Percentiles rank a stretch among this genome's conserved stretches.
Evolutionary conservation across 169 alveolate species (phyloP).

Genomic region (Plasmodium relictum): DNA sequence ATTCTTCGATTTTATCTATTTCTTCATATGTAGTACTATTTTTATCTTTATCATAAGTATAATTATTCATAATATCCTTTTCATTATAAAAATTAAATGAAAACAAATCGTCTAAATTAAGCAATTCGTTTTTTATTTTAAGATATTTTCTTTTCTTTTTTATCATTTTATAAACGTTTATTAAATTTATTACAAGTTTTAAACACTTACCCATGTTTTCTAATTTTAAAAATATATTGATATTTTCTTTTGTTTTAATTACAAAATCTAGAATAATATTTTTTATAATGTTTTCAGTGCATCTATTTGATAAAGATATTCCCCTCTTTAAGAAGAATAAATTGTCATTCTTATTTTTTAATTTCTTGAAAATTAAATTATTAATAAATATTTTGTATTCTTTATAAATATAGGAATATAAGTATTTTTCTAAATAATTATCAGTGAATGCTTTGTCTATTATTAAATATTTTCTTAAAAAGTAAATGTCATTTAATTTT

Average conservation of each 20-base stretch:
- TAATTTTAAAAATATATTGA: constrained; percentile 27
- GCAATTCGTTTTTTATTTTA: background rate
- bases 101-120: constrained; percentile 39
- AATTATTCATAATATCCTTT: background rate
- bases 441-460: constrained; percentile 32
- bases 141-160: constrained; percentile 47
- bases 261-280: constrained; percentile 51
- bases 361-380: constrained; percentile 62
- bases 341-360: constrained; percentile 59
- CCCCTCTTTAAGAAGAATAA: constrained; percentile 51
- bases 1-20: too few relatives aligned
- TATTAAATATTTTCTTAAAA: constrained; percentile 55
- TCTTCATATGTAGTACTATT: background rate
- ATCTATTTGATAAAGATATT: constrained; percentile 17
- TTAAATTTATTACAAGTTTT: constrained; percentile 18
- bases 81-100: constrained; percentile 16
- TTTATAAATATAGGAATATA: constrained; percentile 32
- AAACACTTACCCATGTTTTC: constrained; percentile 52
- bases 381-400: constrained; percentile 64
- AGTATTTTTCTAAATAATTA: constrained; percentile 39
- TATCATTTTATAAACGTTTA: constrained; percentile 51
- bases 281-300: constrained; percentile 37
- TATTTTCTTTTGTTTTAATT: constrained; percentile 61
- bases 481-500: constrained; percentile 49
- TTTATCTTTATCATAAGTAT: too few relatives aligned